Evolutionary conservation across 176 grass and related monocot species (phyloP), one percentile per base, ranked within the genome.

Genomic region (Oryza glumipatula): DNA sequence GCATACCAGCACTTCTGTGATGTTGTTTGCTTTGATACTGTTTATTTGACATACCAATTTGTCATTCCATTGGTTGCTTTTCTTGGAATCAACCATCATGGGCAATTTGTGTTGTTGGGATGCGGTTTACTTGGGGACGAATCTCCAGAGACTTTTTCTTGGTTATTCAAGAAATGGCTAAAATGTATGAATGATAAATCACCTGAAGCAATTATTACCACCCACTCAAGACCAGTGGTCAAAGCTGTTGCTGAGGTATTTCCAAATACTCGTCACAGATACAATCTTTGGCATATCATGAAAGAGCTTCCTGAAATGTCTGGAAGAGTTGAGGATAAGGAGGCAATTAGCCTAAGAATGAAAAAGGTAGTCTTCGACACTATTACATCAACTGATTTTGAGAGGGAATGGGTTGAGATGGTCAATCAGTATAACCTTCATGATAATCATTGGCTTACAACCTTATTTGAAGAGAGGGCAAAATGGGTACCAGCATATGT

Each of bases 291-390:
- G 94, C 91, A 94, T 88, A 97, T 97, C 80, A 85, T 97, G 89
- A 97, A 97, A 89, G 89, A 91, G 74, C 84, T 97, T 86, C 94
- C 94, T 88, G 94, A 97, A 82, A 92, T 91, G 85, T 97, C 89
- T 75, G 91, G 85, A 78, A 86, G 89, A 91, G 90, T 91, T 17
- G 91, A 97, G 78, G 94, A 97, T 82, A 93, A 91, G 65, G 94
- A 96, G 9, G 94, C 94, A 49, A 91, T 97, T 76, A 80, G 94
- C 78, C 78, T 94, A 74, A 97, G 79, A 87, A 88, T 97, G 79
- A 88, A 91, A 70, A 93, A 94, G 70, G 91, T 94, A 10, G 89
- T 97, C 67, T 97, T 88, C 76, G 94, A 93, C 78, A 91, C 94
- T 65, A 88, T 94, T 36, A 88, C 84, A 46, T 54, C 80, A 85